These are phyloP conservation scores for Fusarium torreyae DNA, from an alignment of 2,329 filamentous ascomycete genomes.

Conservation along the genomic window DNA sequence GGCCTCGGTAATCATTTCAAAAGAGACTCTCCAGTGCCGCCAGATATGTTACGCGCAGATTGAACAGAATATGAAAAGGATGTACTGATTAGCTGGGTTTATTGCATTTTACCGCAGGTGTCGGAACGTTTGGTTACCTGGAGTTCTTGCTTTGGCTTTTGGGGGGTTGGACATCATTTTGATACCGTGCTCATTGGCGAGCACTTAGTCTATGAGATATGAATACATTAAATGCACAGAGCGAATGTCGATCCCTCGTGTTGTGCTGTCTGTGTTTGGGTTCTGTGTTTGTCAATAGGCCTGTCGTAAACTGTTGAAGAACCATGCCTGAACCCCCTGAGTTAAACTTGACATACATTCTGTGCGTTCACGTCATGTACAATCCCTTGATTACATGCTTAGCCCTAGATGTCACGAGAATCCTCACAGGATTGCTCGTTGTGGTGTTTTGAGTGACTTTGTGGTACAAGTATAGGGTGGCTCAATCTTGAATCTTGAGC, in stretches of 20 bases:
- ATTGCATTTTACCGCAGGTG: conserved; percentile 27
- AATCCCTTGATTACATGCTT: not conserved
- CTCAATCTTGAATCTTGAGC: not conserved
- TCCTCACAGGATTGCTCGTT: too few relatives aligned
- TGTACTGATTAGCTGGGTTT: conserved; percentile 7
- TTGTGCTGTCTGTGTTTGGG: not conserved
- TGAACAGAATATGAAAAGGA: not conserved
- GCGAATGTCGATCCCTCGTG: not conserved
- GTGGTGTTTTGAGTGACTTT: not conserved
- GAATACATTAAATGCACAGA: conserved; percentile 15
- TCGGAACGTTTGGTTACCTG: conserved; percentile 15
- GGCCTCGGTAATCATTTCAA: conserved; percentile 59
- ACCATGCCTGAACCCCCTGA: too few relatives aligned
- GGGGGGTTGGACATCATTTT: not conserved
- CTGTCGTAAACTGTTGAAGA: not conserved
- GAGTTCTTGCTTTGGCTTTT: conserved; percentile 10
- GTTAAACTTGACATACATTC: not conserved
- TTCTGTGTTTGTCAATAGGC: not conserved
- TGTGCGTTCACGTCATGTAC: not conserved
- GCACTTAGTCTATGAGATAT: conserved; percentile 37
- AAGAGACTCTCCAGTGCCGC: conserved; percentile 43
- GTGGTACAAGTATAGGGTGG: not conserved
- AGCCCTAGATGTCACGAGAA: not conserved
- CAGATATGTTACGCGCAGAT: conserved; percentile 30
- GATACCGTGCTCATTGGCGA: conserved; percentile 33